Percentiles rank a stretch among this genome's conserved stretches.
These are phyloP conservation scores for Gossypium rotundifolium DNA, from an alignment of 345 rosid genomes.

Conservation along the genomic window DNA sequence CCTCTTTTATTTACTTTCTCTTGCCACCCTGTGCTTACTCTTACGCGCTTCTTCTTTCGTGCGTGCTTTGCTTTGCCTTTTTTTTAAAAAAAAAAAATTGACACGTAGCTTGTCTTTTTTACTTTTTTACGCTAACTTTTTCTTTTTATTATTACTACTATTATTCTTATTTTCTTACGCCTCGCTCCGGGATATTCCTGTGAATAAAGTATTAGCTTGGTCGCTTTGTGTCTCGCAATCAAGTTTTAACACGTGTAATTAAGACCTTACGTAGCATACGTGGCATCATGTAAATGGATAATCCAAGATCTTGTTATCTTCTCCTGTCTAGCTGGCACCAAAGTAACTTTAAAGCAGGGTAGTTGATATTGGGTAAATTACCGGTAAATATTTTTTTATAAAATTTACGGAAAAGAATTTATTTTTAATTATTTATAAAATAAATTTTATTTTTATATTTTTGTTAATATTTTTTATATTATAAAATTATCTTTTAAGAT, in stretches of 20 bases:
- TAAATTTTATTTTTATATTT: too few relatives aligned
- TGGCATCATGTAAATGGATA: background rate
- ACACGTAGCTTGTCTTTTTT: slow-evolving; percentile 11
- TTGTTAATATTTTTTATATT: too few relatives aligned
- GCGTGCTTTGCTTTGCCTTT: background rate
- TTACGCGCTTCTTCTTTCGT: background rate
- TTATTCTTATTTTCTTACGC: background rate
- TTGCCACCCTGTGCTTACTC: background rate
- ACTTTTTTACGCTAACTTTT: background rate
- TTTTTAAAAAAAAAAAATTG: too few relatives aligned
- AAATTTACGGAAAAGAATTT: too few relatives aligned
- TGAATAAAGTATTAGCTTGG: background rate
- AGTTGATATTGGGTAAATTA: too few relatives aligned
- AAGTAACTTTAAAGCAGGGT: too few relatives aligned
- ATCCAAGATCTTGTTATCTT: background rate
- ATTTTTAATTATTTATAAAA: too few relatives aligned
- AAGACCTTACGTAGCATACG: too few relatives aligned
- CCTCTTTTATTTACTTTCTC: background rate
- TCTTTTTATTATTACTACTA: too few relatives aligned
- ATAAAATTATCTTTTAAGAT: too few relatives aligned
- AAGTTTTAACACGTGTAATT: too few relatives aligned
- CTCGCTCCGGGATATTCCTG: background rate
- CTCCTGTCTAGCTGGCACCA: background rate
- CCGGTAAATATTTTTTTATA: too few relatives aligned
- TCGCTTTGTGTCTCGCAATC: background rate